Evolutionary conservation across 2,329 filamentous ascomycete species (phyloP).

Genomic region (Exophiala sp.): DNA sequence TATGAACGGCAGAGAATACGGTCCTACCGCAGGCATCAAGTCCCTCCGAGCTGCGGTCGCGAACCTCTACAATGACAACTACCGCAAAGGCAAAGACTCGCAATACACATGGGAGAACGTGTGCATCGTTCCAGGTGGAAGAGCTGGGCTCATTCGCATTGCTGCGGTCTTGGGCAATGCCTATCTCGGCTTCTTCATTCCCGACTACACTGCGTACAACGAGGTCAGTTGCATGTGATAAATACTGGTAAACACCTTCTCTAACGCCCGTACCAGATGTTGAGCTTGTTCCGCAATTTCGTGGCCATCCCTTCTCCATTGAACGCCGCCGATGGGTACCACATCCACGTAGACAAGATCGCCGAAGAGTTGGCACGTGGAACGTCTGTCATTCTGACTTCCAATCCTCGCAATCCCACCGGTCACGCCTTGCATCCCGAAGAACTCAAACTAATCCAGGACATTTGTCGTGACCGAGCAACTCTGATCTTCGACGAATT

Average conservation of each 20-base stretch:
- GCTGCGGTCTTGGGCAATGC: constrained; percentile 90
- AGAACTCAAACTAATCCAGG: constrained; percentile 84
- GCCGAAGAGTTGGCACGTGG: constrained; percentile 85
- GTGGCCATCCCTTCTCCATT: constrained; percentile 83
- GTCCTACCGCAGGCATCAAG: constrained; percentile 91
- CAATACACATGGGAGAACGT: constrained; percentile 98
- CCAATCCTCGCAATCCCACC: constrained; percentile 92
- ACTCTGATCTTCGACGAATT: constrained; percentile 96
- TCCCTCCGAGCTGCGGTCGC: constrained; percentile 84
- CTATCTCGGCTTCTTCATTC: constrained; percentile 90
- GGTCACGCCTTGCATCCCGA: constrained; percentile 82
- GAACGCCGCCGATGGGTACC: constrained; percentile 80
- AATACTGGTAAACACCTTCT: neutral
- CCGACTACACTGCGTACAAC: constrained; percentile 95
- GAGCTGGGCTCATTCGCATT: constrained; percentile 89
- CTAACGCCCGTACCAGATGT: constrained; percentile 53
- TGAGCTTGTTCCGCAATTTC: constrained; percentile 92
- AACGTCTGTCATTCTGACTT: constrained; percentile 84
- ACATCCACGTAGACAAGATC: constrained; percentile 90
- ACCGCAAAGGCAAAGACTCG: constrained; percentile 79
- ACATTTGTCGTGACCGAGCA: constrained; percentile 83
- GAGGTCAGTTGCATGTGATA: constrained; percentile 44
- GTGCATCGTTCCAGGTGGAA: constrained; percentile 80
- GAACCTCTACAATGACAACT: constrained; percentile 87
- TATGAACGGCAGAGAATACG: constrained; percentile 79